phyloP scores from a whole-genome alignment of 352 stramenopile genomes.

The Globisporangium abappressorium region DNA sequence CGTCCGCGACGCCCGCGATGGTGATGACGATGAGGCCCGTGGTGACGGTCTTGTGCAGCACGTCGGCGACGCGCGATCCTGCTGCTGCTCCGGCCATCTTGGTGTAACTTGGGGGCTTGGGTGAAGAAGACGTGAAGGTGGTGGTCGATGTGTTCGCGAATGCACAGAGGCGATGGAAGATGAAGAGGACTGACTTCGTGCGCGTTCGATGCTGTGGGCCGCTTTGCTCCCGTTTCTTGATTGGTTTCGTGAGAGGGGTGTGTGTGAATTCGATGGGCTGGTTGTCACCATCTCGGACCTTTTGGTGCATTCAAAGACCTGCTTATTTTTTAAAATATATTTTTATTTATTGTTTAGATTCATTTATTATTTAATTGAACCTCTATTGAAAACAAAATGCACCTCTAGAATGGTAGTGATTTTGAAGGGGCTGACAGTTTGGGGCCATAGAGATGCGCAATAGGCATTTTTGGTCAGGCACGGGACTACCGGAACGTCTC shows the following conservation, averaged over 20 bases:
- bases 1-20: conserved; percentile 62
- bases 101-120: neutral
- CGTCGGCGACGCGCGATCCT: conserved; percentile 56
- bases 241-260: neutral
- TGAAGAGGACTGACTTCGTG: neutral
- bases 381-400: too few species aligned
- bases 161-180: neutral
- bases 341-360: too few species aligned
- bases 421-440: too few species aligned
- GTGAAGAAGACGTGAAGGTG: neutral
- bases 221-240: neutral
- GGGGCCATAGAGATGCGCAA: too few species aligned
- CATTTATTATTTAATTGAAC: too few species aligned
- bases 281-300: neutral
- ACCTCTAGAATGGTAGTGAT: too few species aligned
- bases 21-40: conserved; percentile 72
- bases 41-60: conserved; percentile 80
- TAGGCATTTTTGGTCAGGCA: too few species aligned
- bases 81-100: conserved; percentile 24
- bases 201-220: neutral
- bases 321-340: neutral
- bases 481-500: too few species aligned
- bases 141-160: neutral
- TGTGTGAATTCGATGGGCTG: neutral
- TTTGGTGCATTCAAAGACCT: neutral